Base-by-base conservation (phyloP, 1,284 basidiomycete genomes). In the Cutaneotrichosporon daszewskae region DNA sequence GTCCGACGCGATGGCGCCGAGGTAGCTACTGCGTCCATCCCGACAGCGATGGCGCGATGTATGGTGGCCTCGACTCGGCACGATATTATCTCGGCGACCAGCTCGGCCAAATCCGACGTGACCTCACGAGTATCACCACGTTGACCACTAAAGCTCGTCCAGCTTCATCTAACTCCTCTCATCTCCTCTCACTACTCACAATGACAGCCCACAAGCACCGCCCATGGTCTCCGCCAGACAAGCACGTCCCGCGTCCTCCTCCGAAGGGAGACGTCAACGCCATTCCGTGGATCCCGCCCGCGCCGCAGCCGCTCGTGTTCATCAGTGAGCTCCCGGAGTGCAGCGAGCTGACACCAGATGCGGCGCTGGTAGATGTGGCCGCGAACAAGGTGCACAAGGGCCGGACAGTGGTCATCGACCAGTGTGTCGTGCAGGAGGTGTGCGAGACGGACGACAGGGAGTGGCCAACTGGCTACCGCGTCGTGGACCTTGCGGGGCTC, bases 361-460 rank as follows among this genome's bases (percentile, higher is more conserved):
- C 48, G 8, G 49, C 37, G 19, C 35, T 56, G 2, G 54, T 56
- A 14, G 54, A 56, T 25, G 54, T 53, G 3, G 48, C 40, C 3
- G 32, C 17, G 4, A 54, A 51, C 41, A 46, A 35, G 12, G 18
- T 51, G 5, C 38, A 43, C 24, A 6, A 32, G 3, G 33, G n/a
- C 1, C 35, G 28, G 31, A 46, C 46, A 3, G 48, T 54, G 3
- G 32, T 48, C 14, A 51, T 56, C 17, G 46, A 46, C 33, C n/a
- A 56, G 9, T 51, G 54, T 2, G n/a, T 18, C 17, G 40, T 56
- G 26, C 40, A 32, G 12, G 18, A 8, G 2, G 41, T 44, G 8
- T 13, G 31, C 19, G 18, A 13, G n/a, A 25, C 8, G 16, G 19
- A 29, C 9, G 19, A 32, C 6, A 9, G 25, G 5, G 19, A 6